These are phyloP conservation scores for Suhomyces yuchorum DNA, from an alignment of 1,139 yeast genomes.

Conservation along the genomic window DNA sequence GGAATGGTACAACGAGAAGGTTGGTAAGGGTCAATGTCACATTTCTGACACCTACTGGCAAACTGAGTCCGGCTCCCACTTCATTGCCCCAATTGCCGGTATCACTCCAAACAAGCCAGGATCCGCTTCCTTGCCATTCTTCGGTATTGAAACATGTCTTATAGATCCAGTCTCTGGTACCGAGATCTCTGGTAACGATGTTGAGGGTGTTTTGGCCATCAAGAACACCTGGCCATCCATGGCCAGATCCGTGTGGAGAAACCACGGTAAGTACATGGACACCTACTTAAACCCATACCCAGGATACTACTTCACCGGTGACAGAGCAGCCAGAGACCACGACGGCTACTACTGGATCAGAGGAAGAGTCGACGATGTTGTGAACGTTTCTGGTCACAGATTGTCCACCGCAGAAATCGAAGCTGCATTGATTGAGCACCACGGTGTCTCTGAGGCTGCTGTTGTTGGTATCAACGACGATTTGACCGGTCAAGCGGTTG, in stretches of 20 bases:
- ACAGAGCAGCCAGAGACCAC: constrained; percentile 96
- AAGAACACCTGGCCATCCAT: constrained; percentile 95
- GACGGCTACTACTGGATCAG: constrained; percentile 98
- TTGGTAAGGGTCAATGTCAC: constrained; percentile 85
- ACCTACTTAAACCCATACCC: constrained; percentile 96
- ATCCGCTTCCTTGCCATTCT: constrained; percentile 93
- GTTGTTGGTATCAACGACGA: constrained; percentile 95
- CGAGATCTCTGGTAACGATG: constrained; percentile 84
- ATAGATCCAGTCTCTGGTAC: constrained; percentile 91
- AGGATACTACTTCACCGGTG: constrained; percentile 96
- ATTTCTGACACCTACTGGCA: constrained; percentile 98
- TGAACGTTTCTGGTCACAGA: constrained; percentile 96
- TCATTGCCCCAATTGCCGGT: constrained; percentile 95
- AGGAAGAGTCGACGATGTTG: constrained; percentile 98
- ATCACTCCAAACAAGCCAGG: constrained; percentile 96
- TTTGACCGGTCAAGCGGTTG: constrained; percentile 95
- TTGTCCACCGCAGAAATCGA: constrained; percentile 97
- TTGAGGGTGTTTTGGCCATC: constrained; percentile 93
- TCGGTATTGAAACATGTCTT: constrained; percentile 87
- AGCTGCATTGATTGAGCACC: constrained; percentile 82
- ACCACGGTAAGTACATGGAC: constrained; percentile 87
- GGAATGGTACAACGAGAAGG: constrained; percentile 96
- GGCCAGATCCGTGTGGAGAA: constrained; percentile 95
- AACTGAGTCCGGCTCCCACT: constrained; percentile 96
- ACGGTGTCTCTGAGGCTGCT: constrained; percentile 86